Percentiles rank a stretch among this genome's conserved stretches.
Evolutionary conservation across 2,329 filamentous ascomycete species (phyloP).

Genomic region (Teratosphaeria nubilosa): DNA sequence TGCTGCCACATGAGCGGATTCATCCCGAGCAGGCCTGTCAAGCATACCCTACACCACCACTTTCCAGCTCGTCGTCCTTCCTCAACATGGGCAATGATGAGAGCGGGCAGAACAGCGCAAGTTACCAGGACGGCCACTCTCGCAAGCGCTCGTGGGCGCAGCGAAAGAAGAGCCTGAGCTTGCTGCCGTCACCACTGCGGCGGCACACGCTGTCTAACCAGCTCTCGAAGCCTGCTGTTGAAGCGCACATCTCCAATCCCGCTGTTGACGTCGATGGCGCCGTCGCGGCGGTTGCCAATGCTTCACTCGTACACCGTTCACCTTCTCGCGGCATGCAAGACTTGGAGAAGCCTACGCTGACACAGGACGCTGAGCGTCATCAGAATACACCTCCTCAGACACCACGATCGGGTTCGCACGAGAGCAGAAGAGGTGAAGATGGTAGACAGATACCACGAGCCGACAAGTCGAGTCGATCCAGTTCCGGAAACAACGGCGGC

Average conservation of each 20-base stretch:
- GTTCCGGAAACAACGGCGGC: conserved; percentile 20
- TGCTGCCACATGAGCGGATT: conserved; percentile 28
- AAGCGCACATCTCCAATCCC: conserved; percentile 63
- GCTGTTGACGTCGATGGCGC: conserved; percentile 45
- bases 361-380: conserved; percentile 55
- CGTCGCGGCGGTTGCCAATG: conserved; percentile 35
- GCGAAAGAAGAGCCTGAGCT: conserved; percentile 15
- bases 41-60: conserved; percentile 32
- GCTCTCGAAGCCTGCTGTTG: conserved; percentile 53
- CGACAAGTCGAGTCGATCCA: conserved; percentile 24
- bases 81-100: conserved; percentile 16
- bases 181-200: conserved; percentile 21
- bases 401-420: conserved; percentile 71
- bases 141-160: conserved; percentile 17
- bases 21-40: conserved; percentile 10
- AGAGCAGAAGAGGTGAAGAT: conserved; percentile 30
- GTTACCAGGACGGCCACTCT: conserved; percentile 8
- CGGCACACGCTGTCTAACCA: conserved; percentile 39
- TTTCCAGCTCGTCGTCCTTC: conserved; percentile 31
- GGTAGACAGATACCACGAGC: conserved; percentile 27
- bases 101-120: conserved; percentile 11
- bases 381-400: conserved; percentile 93
- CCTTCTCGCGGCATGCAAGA: conserved; percentile 45
- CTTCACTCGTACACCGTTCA: conserved; percentile 32
- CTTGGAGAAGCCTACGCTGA: conserved; percentile 65